phyloP scores from a whole-genome alignment of 805 yeast genomes.

The Candida piceae region DNA sequence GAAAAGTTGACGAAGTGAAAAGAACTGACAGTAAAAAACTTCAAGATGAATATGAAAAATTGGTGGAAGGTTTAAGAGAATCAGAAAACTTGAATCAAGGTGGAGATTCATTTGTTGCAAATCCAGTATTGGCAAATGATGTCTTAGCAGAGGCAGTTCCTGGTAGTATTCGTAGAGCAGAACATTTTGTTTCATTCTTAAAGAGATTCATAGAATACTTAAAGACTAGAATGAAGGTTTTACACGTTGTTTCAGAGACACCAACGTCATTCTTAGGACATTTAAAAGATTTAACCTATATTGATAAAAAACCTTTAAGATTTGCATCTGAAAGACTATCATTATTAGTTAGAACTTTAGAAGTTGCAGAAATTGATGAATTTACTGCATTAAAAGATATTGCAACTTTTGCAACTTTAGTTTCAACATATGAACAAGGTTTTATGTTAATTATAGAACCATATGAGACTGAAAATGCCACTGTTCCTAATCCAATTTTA shows the following conservation, averaged over 20 bases:
- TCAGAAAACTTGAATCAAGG: constrained; percentile 59
- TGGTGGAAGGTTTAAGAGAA: constrained; percentile 85
- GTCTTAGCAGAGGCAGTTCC: constrained; percentile 90
- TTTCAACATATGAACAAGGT: constrained; percentile 92
- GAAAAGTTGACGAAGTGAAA: constrained; percentile 81
- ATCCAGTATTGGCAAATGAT: constrained; percentile 84
- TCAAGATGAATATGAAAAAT: constrained; percentile 84
- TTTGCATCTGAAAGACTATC: constrained; percentile 92
- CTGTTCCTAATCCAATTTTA: constrained; percentile 94
- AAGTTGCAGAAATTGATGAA: constrained; percentile 83
- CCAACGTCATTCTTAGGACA: constrained; percentile 91
- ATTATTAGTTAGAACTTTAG: constrained; percentile 81
- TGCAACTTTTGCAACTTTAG: constrained; percentile 94
- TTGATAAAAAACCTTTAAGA: constrained; percentile 84
- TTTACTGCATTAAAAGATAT: constrained; percentile 90
- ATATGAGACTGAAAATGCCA: constrained; percentile 85
- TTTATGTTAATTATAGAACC: constrained; percentile 92
- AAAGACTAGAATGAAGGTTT: constrained; percentile 94
- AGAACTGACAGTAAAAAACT: constrained; percentile 75
- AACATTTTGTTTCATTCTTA: constrained; percentile 90
- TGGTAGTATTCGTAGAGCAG: constrained; percentile 95
- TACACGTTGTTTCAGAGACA: constrained; percentile 97
- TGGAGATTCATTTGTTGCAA: constrained; percentile 71
- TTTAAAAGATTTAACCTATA: constrained; percentile 86
- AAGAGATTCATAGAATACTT: constrained; percentile 90